Evolutionary conservation across 805 yeast genomes (phyloP).

Genomic region (Candida pini): DNA sequence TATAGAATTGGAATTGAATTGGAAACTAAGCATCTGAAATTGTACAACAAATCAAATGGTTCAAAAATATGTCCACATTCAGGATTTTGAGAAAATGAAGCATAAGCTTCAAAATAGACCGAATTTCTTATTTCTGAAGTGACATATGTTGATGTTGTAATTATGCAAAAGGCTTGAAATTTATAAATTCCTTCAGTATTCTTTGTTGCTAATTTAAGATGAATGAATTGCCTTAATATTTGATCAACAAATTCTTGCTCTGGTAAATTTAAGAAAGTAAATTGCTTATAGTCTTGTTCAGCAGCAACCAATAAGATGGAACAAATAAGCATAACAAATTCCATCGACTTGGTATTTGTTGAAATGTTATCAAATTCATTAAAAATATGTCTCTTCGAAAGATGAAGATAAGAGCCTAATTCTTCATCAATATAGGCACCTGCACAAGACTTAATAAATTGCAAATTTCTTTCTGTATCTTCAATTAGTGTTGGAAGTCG

Average conservation of each 20-base stretch:
- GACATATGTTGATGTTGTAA: slow-evolving; percentile 7
- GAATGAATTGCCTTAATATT: slow-evolving; percentile 6
- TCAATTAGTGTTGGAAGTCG: slow-evolving; percentile 9
- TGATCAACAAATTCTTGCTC: slow-evolving; percentile 1
- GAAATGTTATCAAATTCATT: slow-evolving; percentile 1
- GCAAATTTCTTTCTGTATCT: slow-evolving; percentile 2
- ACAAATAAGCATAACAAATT: slow-evolving; percentile 11
- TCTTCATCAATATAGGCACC: slow-evolving; percentile 4
- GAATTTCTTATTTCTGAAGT: slow-evolving; percentile 4
- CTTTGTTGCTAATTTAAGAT: slow-evolving; percentile 2
- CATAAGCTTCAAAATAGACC: slow-evolving; percentile 8
- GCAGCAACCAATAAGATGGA: slow-evolving; percentile 8
- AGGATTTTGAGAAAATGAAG: slow-evolving; percentile 3
- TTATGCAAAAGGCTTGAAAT: slow-evolving; percentile 13
- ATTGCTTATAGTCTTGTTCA: slow-evolving; percentile 4
- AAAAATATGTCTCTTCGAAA: slow-evolving; percentile 5
- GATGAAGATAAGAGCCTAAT: slow-evolving; percentile 1
- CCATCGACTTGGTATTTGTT: slow-evolving; percentile 11
- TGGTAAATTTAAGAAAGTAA: too few species aligned
- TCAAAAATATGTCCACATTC: slow-evolving; percentile 3
- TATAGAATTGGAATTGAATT: slow-evolving; percentile 10
- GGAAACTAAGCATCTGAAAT: slow-evolving; percentile 12
- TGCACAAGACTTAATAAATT: slow-evolving; percentile 4
- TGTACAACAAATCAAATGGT: slow-evolving; percentile 8
- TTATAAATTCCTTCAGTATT: slow-evolving; percentile 12